A percentile compares a stretch with the other conserved stretches of the same genome.
Evolutionary conservation across 139 green algal genomes (phyloP).

Genomic region (Coccomyxa sp.): DNA sequence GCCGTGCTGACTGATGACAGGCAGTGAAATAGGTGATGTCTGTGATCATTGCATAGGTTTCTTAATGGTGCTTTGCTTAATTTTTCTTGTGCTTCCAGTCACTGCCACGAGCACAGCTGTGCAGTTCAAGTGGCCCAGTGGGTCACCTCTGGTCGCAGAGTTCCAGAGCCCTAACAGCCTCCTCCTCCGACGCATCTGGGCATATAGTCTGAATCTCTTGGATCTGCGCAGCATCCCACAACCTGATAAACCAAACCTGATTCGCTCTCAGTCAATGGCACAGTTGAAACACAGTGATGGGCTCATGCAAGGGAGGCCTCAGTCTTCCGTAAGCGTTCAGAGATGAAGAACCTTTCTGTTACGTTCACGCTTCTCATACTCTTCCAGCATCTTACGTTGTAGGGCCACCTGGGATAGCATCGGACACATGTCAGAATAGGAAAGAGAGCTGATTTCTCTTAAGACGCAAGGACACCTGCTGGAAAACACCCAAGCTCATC

Average conservation of each 20-base stretch:
- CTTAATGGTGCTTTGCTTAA: too few relatives aligned
- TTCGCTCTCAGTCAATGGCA: too few relatives aligned
- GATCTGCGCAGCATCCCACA: constrained; percentile 26
- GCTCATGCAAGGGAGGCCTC: background rate
- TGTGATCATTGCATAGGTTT: too few relatives aligned
- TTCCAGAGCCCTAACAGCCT: constrained; percentile 54
- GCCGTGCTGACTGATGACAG: too few relatives aligned
- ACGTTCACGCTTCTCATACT: constrained; percentile 65
- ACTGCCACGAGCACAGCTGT: too few relatives aligned
- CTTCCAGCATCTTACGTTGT: constrained; percentile 65
- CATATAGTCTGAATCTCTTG: constrained; percentile 59
- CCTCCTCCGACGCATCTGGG: constrained; percentile 49
- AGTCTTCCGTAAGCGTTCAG: background rate
- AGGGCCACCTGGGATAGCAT: background rate
- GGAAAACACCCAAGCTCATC: background rate
- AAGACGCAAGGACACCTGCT: too few relatives aligned
- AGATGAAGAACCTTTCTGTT: constrained; percentile 44
- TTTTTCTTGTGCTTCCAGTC: too few relatives aligned
- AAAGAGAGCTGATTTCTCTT: too few relatives aligned
- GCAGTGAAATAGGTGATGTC: too few relatives aligned
- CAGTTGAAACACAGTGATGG: background rate
- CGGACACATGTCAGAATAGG: too few relatives aligned
- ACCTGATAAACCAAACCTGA: too few relatives aligned
- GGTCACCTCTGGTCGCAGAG: constrained; percentile 57
- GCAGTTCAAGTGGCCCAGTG: background rate